phyloP scores from a whole-genome alignment of 2,329 filamentous ascomycete genomes.

The Phyllosticta capitalensis region DNA sequence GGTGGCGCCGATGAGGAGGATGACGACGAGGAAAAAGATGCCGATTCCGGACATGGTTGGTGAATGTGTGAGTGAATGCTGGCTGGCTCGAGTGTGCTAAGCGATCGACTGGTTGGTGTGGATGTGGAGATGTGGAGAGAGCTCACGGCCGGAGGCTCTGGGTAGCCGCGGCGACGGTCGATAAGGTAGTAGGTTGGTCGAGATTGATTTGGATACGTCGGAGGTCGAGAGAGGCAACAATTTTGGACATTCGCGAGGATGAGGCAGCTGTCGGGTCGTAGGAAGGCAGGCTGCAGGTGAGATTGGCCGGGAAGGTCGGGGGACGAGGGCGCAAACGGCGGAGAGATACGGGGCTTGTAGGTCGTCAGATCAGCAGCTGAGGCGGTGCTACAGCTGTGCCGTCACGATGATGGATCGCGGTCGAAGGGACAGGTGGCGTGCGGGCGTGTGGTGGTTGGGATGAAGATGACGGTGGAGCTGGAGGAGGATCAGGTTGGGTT shows the following conservation, averaged over 20 bases:
- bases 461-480: neutral
- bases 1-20: constrained; percentile 61
- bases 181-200: neutral
- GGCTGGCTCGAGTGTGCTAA: neutral
- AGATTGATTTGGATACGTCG: neutral
- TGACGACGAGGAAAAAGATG: constrained; percentile 49
- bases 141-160: neutral
- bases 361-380: constrained; percentile 2
- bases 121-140: neutral
- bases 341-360: neutral
- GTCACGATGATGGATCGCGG: neutral
- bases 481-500: neutral
- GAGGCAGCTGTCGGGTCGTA: neutral
- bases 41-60: constrained; percentile 9
- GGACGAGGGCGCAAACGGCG: neutral
- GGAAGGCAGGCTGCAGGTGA: neutral
- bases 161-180: neutral
- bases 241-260: constrained; percentile 1
- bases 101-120: neutral
- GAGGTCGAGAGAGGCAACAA: neutral
- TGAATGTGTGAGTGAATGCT: neutral
- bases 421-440: no score
- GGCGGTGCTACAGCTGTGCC: neutral
- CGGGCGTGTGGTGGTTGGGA: neutral
- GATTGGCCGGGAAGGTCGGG: neutral